Evolutionary conservation across 2,329 filamentous ascomycete species (phyloP).

Genomic region (Thermothelomyces thermophilus): DNA sequence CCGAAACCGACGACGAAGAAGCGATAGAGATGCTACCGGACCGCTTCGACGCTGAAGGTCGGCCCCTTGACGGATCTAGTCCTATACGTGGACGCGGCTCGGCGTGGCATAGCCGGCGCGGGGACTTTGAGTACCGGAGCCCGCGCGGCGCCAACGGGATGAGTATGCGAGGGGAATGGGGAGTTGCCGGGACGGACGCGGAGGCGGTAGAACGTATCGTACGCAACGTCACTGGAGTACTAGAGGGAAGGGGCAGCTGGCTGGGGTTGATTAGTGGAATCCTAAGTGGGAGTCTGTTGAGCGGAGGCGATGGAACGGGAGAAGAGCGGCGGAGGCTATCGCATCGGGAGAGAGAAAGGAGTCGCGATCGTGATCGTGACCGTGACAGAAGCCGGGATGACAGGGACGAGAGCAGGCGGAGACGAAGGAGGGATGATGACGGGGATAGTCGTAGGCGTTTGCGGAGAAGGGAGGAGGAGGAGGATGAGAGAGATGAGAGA

Average conservation of each 20-base stretch:
- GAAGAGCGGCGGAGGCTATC: neutral
- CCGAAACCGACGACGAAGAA: conserved; percentile 31
- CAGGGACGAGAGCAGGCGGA: neutral
- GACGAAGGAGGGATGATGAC: neutral
- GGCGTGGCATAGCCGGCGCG: conserved; percentile 33
- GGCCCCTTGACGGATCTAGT: conserved; percentile 30
- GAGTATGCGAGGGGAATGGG: conserved; percentile 39
- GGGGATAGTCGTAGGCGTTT: conserved; percentile 1
- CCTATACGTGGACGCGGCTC: neutral
- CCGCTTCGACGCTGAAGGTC: conserved; percentile 41
- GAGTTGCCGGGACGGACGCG: conserved; percentile 38
- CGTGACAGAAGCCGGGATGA: conserved; percentile 3
- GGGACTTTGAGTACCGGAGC: conserved; percentile 37
- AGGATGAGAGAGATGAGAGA: conserved; percentile 4
- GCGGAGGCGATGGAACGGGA: conserved; percentile 1
- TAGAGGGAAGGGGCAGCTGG: conserved; percentile 29
- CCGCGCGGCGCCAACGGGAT: conserved; percentile 25
- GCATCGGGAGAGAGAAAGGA: neutral
- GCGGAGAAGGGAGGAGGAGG: neutral
- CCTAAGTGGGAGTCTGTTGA: conserved; percentile 24
- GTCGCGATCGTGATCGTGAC: neutral
- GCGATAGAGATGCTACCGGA: conserved; percentile 41
- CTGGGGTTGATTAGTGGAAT: conserved; percentile 28
- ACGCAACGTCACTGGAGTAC: conserved; percentile 26
- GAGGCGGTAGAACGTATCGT: conserved; percentile 36